phyloP scores from a whole-genome alignment of 2,329 filamentous ascomycete genomes.

The Rutstroemia sp. region DNA sequence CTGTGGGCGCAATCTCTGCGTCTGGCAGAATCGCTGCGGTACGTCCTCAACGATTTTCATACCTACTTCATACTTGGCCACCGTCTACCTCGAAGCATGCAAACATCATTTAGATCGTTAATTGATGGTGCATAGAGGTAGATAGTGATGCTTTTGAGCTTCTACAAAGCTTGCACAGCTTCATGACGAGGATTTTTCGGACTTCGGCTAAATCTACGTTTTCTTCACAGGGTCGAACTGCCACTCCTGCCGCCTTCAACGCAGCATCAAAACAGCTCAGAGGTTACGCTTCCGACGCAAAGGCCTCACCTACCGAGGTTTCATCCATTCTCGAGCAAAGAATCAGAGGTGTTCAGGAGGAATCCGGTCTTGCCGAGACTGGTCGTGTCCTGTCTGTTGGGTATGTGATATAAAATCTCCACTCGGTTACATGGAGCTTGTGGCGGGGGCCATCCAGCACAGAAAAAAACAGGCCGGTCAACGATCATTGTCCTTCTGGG shows the following conservation, averaged over 20 bases:
- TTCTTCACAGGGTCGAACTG: constrained; percentile 69
- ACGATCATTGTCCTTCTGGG: background rate
- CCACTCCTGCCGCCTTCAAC: constrained; percentile 70
- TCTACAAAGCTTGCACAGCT: constrained; percentile 28
- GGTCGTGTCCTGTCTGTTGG: constrained; percentile 97
- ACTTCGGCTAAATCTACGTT: constrained; percentile 48
- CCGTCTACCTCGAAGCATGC: constrained; percentile 24
- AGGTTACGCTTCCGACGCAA: constrained; percentile 86
- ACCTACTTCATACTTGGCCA: constrained; percentile 32
- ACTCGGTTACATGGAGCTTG: no score
- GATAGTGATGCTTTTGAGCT: constrained; percentile 34
- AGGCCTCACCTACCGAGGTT: constrained; percentile 94
- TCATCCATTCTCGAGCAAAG: constrained; percentile 99
- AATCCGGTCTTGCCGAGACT: constrained; percentile 93
- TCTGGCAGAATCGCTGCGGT: constrained; percentile 87
- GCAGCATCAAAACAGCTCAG: constrained; percentile 65
- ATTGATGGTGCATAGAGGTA: constrained; percentile 23
- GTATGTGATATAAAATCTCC: constrained; percentile 52
- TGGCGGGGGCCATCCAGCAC: no score
- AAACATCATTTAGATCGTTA: constrained; percentile 36
- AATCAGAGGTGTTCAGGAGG: constrained; percentile 97
- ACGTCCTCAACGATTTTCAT: constrained; percentile 54
- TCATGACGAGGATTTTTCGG: constrained; percentile 34
- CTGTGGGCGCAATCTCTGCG: constrained; percentile 88
- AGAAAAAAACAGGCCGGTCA: background rate